Percentiles rank a stretch among this genome's conserved stretches.
Conservation (phyloP, 78 protist species). For the Dictyostelium citrinum region DNA sequence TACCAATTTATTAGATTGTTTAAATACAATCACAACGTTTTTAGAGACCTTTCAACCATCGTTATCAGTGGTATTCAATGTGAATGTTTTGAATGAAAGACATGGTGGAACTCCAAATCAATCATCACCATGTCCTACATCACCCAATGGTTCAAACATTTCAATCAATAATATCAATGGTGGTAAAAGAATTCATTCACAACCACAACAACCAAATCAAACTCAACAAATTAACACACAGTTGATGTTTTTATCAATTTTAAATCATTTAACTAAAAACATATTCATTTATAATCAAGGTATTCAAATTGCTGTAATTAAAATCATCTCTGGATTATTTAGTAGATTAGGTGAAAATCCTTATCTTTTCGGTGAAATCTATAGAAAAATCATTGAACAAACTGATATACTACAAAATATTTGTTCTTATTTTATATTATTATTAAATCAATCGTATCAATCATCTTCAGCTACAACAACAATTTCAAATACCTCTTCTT, state of each 20-base stretch:
- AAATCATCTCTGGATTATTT: neutral
- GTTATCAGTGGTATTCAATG: neutral
- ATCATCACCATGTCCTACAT: neutral
- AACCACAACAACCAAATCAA: neutral
- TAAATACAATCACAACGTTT: constrained; percentile 2
- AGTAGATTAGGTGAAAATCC: constrained; percentile 37
- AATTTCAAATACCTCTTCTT: neutral
- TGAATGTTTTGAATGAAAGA: neutral
- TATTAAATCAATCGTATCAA: neutral
- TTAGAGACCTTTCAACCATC: constrained; percentile 27
- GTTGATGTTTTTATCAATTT: constrained; percentile 2
- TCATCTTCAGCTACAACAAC: neutral
- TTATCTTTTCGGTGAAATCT: constrained; percentile 2
- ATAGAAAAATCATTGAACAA: constrained; percentile 16
- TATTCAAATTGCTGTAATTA: neutral
- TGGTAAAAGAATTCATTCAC: neutral
- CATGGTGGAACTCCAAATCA: neutral
- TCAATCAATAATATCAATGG: neutral
- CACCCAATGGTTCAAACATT: neutral
- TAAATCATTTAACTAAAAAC: constrained; percentile 14
- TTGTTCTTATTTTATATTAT: neutral
- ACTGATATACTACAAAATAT: constrained; percentile 29
- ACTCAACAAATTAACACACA: neutral
- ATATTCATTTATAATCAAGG: neutral
- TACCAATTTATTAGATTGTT: constrained; percentile 20